Evolutionary conservation across 2,329 filamentous ascomycete species (phyloP).

Genomic region (Aspergillus proliferans): DNA sequence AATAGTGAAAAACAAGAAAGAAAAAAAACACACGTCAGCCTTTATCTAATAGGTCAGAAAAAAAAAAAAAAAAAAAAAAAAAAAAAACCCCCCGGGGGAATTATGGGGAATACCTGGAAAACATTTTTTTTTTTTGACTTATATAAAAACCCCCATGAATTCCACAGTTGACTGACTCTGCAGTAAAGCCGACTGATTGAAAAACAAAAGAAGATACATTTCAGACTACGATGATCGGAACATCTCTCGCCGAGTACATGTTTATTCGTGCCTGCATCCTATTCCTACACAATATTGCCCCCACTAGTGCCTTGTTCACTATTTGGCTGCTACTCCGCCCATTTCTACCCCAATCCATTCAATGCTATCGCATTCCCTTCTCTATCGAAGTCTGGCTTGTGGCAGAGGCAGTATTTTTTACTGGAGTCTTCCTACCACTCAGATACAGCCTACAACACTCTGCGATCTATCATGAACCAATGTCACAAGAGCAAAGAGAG

Average conservation of each 20-base stretch:
- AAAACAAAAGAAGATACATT: no score
- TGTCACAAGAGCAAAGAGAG: constrained; percentile 45
- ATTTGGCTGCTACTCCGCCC: constrained; percentile 14
- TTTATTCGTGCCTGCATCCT: constrained; percentile 46
- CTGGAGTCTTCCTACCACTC: constrained; percentile 49
- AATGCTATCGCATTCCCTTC: constrained; percentile 20
- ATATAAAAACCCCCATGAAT: neutral
- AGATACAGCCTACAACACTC: constrained; percentile 47
- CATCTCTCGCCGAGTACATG: constrained; percentile 33
- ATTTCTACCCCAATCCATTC: constrained; percentile 27
- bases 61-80: no score
- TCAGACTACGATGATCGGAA: constrained; percentile 32
- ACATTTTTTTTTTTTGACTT: no score
- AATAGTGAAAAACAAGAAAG: no score
- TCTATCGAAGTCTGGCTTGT: constrained; percentile 41
- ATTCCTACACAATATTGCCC: constrained; percentile 45
- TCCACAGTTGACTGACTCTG: neutral
- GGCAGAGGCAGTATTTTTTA: constrained; percentile 51
- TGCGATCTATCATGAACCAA: constrained; percentile 44
- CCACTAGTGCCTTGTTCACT: constrained; percentile 44
- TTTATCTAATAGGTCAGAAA: no score
- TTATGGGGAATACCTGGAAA: no score
- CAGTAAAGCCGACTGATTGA: neutral
- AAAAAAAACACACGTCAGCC: no score
- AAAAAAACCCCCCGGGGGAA: no score